Evolutionary conservation across 2,329 filamentous ascomycete species (phyloP).

Genomic region (Talaromyces sp.): DNA sequence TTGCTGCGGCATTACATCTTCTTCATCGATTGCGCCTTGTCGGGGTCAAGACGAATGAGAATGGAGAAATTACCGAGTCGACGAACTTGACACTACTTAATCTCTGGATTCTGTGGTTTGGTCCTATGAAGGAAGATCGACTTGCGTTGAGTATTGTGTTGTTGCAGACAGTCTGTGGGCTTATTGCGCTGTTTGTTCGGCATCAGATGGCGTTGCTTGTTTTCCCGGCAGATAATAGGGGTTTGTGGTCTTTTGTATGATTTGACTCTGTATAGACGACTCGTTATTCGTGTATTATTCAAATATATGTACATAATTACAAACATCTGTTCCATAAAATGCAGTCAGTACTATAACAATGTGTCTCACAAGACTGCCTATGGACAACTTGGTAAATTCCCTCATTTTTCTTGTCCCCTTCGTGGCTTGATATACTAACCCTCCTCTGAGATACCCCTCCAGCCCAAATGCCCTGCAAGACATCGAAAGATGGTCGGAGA

Average conservation of each 20-base stretch:
- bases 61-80: constrained; percentile 71
- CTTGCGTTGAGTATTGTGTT: constrained; percentile 73
- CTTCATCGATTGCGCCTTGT: constrained; percentile 67
- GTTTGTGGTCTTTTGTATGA: constrained; percentile 18
- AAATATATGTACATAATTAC: not conserved
- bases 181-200: constrained; percentile 79
- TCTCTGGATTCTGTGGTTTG: constrained; percentile 93
- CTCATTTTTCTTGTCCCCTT: not conserved
- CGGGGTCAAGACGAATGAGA: constrained; percentile 62
- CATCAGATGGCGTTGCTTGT: constrained; percentile 83
- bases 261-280: not conserved
- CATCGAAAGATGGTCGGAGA: not conserved
- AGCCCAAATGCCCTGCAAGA: not conserved
- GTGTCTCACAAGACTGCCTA: not conserved
- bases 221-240: constrained; percentile 80
- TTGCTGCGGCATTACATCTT: constrained; percentile 63
- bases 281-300: not conserved
- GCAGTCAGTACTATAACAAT: not conserved
- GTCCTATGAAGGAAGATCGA: constrained; percentile 81
- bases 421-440: not conserved
- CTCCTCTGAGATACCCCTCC: not conserved
- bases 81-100: constrained; percentile 93
- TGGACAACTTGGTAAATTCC: not conserved
- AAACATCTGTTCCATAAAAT: not conserved
- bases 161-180: constrained; percentile 72